Evolutionary conservation across 176 grass and related monocot species (phyloP).

Genomic region (Ensete ventricosum): DNA sequence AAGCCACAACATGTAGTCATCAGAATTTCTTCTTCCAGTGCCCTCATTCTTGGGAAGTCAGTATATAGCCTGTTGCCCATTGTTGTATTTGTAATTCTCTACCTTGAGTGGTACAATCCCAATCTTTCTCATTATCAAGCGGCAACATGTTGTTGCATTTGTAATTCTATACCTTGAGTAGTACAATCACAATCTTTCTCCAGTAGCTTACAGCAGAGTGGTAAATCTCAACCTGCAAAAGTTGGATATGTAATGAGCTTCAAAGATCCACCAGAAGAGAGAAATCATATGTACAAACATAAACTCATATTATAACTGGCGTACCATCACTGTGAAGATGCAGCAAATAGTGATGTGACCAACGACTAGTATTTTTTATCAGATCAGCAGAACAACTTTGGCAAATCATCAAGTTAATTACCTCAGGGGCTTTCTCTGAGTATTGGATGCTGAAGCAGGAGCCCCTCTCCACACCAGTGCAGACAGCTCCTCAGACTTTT

Average conservation of each 20-base stretch:
- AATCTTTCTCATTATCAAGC: too few species aligned
- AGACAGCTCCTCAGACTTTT: constrained; percentile 52
- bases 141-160: too few species aligned
- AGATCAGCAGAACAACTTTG: background rate
- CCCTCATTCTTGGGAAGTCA: too few species aligned
- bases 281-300: background rate
- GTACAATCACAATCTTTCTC: constrained; percentile 18
- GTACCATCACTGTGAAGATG: background rate
- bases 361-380: background rate
- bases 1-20: too few species aligned
- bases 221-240: constrained; percentile 64
- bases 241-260: constrained; percentile 5
- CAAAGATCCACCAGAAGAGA: background rate
- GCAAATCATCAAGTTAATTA: constrained; percentile 23
- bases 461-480: constrained; percentile 25
- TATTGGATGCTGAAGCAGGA: constrained; percentile 25
- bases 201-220: constrained; percentile 42
- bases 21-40: too few species aligned
- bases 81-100: too few species aligned
- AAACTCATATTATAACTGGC: background rate
- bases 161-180: background rate
- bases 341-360: background rate
- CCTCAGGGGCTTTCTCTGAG: constrained; percentile 56
- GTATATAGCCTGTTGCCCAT: too few species aligned
- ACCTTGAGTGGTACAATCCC: too few species aligned